A percentile compares a stretch with the other conserved stretches of the same genome.
Evolutionary conservation across 2,329 filamentous ascomycete genomes (phyloP).

Genomic region (Fusarium secorum): DNA sequence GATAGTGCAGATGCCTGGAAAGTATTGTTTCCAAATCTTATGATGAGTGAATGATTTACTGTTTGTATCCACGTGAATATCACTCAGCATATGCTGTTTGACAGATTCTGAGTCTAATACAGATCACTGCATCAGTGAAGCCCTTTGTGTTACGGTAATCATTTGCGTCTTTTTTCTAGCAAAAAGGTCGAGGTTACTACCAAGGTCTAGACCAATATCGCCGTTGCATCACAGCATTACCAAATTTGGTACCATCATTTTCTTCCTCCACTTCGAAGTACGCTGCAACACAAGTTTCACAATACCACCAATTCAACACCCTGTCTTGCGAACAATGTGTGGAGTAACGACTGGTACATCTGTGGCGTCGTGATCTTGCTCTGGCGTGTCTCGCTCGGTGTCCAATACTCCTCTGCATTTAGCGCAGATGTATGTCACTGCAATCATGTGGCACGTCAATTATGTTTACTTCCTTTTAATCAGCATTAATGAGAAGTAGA

Average conservation of each 20-base stretch:
- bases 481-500: accelerated
- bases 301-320: background rate
- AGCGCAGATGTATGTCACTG: background rate
- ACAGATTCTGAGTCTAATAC: accelerated
- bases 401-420: background rate
- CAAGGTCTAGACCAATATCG: too few species aligned
- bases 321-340: background rate
- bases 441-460: background rate
- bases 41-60: background rate
- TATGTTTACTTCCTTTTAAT: accelerated
- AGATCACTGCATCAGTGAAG: background rate
- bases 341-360: background rate
- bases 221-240: background rate
- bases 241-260: background rate
- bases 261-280: background rate
- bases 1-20: accelerated
- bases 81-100: background rate
- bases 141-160: accelerated
- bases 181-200: accelerated
- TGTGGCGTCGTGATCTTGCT: background rate
- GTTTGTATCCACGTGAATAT: accelerated
- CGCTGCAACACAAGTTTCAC: background rate
- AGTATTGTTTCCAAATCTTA: accelerated
- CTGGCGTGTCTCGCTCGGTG: background rate
- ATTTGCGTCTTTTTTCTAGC: too few species aligned